These are phyloP conservation scores for Didymella pinodella DNA, from an alignment of 2,329 filamentous ascomycete species.

Conservation along the genomic window DNA sequence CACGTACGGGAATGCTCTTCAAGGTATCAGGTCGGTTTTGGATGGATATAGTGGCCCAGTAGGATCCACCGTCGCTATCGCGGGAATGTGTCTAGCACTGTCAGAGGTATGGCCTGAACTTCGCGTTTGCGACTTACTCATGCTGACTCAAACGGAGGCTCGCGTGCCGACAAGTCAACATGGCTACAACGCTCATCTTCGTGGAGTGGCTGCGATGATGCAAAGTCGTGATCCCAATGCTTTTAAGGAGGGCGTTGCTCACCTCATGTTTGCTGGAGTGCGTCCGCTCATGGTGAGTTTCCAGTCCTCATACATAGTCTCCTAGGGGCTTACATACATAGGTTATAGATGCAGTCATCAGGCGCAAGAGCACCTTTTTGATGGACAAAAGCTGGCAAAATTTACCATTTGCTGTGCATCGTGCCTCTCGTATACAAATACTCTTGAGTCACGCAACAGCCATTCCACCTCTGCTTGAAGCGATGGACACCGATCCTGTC, in stretches of 20 bases:
- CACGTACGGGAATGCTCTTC: slow-evolving; percentile 11
- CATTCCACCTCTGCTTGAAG: not conserved
- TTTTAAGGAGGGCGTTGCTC: not conserved
- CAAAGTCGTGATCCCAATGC: not conserved
- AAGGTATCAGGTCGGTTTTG: slow-evolving; percentile 9
- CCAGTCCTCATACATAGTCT: not conserved
- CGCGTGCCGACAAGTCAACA: not conserved
- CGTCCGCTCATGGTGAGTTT: not conserved
- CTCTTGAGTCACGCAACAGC: not conserved
- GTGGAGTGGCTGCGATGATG: not conserved
- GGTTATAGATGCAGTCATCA: not conserved
- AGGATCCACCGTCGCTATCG: slow-evolving; percentile 12
- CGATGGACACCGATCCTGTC: not conserved
- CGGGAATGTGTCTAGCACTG: slow-evolving; percentile 12
- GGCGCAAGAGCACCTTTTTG: not conserved
- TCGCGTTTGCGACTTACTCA: not conserved
- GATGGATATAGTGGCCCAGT: not conserved
- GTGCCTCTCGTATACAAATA: not conserved
- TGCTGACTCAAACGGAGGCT: not conserved
- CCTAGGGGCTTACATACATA: not conserved
- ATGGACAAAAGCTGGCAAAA: not conserved
- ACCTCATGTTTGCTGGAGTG: not conserved
- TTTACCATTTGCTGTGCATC: not conserved
- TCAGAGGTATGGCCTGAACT: slow-evolving; percentile 7
- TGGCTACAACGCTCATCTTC: not conserved